Base-by-base conservation (phyloP, 1,139 yeast genomes). In the Entelexis paramagnoliae region DNA sequence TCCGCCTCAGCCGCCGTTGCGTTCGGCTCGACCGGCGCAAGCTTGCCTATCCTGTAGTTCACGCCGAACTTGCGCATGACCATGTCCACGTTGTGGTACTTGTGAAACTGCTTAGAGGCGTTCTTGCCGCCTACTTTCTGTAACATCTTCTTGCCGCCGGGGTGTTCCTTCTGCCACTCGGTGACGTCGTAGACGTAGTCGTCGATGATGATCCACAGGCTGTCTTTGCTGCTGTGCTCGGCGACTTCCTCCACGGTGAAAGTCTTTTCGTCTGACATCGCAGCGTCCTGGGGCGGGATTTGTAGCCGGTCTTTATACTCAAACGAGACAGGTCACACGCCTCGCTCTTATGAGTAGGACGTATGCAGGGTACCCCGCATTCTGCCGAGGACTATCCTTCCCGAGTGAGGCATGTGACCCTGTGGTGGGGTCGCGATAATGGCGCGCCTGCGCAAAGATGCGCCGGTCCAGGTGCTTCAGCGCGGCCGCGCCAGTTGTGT, bases 171-270 rank as follows among this genome's bases (percentile, higher is more conserved):
- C 62, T 88, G 74, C 72, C 87, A 91, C 59, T 75, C 73, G 51
- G 95, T 74, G 56, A 87, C 80, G 68, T 89, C 93, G 70, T 84
- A 91, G 39, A 89, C 96, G 62, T 80, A 79, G 44, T 87, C 94
- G 60, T 88, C 81, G 68, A 86, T 81, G 60, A 85, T 80, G 67
- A 89, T 76, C 96, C 96, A 89, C 58, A 86, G 75, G 64, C 86
- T 93, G 48, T 80, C 86, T 53, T 78, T 72, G 46, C 84, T 73
- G 68, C 78, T 83, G 76, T 89, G 97, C 66, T 80, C 70, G 46
- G 87, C 75, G 55, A 89, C 83, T 69, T 89, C 94, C 61, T 83
- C 58, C 14, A 49, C 52, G 3, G 51, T 52, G 42, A 46, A 51
- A 17, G 47, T 48, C 24, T 56, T 58, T 24, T 52, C 55, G 13